Percentiles rank a stretch among this genome's conserved stretches.
phyloP scores from a whole-genome alignment of 176 grass and related monocot species.

The Eragrostis nindensis region DNA sequence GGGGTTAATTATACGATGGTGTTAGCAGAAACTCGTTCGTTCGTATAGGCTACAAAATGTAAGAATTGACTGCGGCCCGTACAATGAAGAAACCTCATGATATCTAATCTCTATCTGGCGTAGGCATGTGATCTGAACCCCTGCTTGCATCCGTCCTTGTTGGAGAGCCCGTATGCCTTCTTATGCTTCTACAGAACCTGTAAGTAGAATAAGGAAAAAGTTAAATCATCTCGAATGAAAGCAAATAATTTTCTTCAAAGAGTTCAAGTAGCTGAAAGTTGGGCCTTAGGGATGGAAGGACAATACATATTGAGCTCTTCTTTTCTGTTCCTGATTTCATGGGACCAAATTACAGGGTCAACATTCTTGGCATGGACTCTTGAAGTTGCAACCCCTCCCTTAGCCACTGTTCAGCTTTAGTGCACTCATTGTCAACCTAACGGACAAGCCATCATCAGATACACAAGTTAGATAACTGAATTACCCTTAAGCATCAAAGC shows the following conservation, averaged over 20 bases:
- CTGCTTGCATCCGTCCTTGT: slow-evolving; percentile 56
- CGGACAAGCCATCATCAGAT: slow-evolving; percentile 26
- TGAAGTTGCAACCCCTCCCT: slow-evolving; percentile 69
- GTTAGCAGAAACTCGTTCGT: slow-evolving; percentile 41
- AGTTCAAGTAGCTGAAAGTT: slow-evolving; percentile 10
- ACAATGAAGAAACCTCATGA: slow-evolving; percentile 27
- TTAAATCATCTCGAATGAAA: slow-evolving; percentile 38
- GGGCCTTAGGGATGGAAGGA: slow-evolving; percentile 28
- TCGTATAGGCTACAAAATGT: slow-evolving; percentile 53
- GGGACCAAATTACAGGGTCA: slow-evolving; percentile 83
- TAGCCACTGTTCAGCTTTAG: slow-evolving; percentile 86
- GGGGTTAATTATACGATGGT: slow-evolving; percentile 18
- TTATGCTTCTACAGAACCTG: slow-evolving; percentile 76
- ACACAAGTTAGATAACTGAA: background rate
- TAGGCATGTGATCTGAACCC: slow-evolving; percentile 49
- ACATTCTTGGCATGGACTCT: slow-evolving; percentile 77
- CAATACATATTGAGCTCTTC: slow-evolving; percentile 79
- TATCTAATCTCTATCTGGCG: slow-evolving; percentile 57
- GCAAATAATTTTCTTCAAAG: slow-evolving; percentile 18
- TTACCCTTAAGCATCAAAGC: background rate
- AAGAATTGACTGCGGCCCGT: background rate
- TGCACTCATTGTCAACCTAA: slow-evolving; percentile 76
- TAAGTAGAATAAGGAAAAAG: slow-evolving; percentile 36
- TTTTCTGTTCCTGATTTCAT: slow-evolving; percentile 68
- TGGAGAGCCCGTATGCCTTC: slow-evolving; percentile 48